These are phyloP conservation scores for Globisporangium takayamanum DNA, from an alignment of 352 stramenopile species.

Conservation along the genomic window DNA sequence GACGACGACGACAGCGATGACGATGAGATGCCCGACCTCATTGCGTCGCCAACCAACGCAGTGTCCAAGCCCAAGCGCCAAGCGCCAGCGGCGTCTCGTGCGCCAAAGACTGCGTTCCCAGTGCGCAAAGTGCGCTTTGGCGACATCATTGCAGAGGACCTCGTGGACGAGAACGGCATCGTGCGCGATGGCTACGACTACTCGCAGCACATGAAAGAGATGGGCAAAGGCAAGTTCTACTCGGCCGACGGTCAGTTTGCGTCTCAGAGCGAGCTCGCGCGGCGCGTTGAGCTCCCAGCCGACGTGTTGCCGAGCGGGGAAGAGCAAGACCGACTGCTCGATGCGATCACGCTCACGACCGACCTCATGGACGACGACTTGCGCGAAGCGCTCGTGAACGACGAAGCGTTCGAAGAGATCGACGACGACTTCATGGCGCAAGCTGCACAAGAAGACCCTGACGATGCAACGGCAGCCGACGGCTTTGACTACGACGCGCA, in stretches of 20 bases:
- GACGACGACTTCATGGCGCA: constrained; percentile 91
- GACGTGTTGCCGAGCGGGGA: constrained; percentile 62
- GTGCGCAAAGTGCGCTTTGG: constrained; percentile 66
- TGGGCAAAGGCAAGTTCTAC: constrained; percentile 83
- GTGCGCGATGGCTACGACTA: constrained; percentile 92
- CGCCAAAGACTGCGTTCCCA: constrained; percentile 25
- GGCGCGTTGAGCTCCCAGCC: constrained; percentile 50
- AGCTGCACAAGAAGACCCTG: constrained; percentile 41
- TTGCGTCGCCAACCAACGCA: constrained; percentile 23
- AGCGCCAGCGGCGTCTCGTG: constrained; percentile 1
- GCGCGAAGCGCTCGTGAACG: constrained; percentile 76
- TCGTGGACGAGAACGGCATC: constrained; percentile 86
- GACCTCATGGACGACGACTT: constrained; percentile 87
- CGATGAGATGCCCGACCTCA: constrained; percentile 41
- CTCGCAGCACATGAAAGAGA: constrained; percentile 88
- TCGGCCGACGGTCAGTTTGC: constrained; percentile 66
- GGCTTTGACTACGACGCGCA: constrained; percentile 92
- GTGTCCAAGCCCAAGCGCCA: background rate
- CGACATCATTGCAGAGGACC: constrained; percentile 51
- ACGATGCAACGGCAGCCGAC: constrained; percentile 20
- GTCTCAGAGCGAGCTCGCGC: constrained; percentile 44
- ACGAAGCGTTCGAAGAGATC: constrained; percentile 81
- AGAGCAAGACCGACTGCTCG: constrained; percentile 74
- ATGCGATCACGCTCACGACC: constrained; percentile 78
- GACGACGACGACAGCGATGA: constrained; percentile 35